Evolutionary conservation across 768 basidiomycete genomes (phyloP).

Genomic region (Tricholoma sp.): DNA sequence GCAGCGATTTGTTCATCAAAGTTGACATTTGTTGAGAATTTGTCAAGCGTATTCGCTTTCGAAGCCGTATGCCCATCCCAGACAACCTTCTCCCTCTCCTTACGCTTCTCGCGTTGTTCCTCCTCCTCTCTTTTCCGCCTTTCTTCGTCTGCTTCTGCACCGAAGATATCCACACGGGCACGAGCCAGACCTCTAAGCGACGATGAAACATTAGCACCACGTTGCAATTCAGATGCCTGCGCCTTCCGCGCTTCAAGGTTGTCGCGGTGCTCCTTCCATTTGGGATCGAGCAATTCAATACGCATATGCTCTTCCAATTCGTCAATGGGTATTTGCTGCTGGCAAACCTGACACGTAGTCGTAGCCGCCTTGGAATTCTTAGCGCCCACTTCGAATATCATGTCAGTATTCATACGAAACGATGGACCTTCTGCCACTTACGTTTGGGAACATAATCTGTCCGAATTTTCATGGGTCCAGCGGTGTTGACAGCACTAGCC

Average conservation of each 20-base stretch:
- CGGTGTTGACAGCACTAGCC: constrained; percentile 65
- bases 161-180: constrained; percentile 97
- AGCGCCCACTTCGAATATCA: constrained; percentile 46
- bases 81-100: constrained; percentile 90
- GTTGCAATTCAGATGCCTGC: constrained; percentile 81
- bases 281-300: constrained; percentile 94
- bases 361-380: constrained; percentile 64
- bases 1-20: constrained; percentile 98
- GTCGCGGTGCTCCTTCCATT: constrained; percentile 96
- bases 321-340: constrained; percentile 94
- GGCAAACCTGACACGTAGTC: constrained; percentile 89
- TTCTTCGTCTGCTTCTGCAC: constrained; percentile 90
- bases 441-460: constrained; percentile 95
- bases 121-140: constrained; percentile 83
- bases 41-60: constrained; percentile 87
- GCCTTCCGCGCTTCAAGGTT: constrained; percentile 85
- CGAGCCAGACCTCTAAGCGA: constrained; percentile 91
- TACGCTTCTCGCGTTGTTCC: constrained; percentile 72
- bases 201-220: constrained; percentile 89
- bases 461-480: constrained; percentile 87
- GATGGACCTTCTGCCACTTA: constrained; percentile 34
- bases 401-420: constrained; percentile 4
- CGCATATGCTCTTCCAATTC: constrained; percentile 98
- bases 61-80: constrained; percentile 99
- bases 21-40: constrained; percentile 89